These are phyloP conservation scores for Cyphellophora attinorum DNA, from an alignment of 2,329 filamentous ascomycete species.

Conservation along the genomic window DNA sequence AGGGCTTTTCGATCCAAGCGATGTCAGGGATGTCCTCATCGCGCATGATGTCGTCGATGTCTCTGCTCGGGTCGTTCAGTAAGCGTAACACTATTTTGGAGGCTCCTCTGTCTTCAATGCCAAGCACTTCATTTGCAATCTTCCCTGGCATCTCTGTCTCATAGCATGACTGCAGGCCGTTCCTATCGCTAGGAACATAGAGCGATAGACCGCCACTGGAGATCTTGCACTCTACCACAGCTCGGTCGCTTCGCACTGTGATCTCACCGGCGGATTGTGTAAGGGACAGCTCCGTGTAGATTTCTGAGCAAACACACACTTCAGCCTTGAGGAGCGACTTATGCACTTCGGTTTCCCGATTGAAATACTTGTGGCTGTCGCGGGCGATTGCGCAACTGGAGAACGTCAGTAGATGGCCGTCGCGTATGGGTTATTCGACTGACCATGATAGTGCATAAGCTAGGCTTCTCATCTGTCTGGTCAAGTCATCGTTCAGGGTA, in stretches of 20 bases:
- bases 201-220: too few relatives aligned
- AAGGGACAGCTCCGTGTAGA: constrained; percentile 6
- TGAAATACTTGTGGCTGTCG: constrained; percentile 9
- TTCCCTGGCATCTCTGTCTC: too few relatives aligned
- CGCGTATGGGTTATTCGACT: constrained; percentile 1
- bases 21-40: constrained; percentile 11
- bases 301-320: constrained; percentile 7
- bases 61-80: constrained; percentile 9
- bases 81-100: too few relatives aligned
- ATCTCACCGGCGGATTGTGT: constrained; percentile 4
- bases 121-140: too few relatives aligned
- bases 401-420: constrained; percentile 4
- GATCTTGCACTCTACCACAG: too few relatives aligned
- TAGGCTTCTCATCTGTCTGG: constrained; percentile 4
- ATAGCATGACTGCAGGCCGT: too few relatives aligned
- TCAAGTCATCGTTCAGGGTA: constrained; percentile 4
- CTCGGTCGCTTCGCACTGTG: constrained; percentile 3
- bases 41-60: constrained; percentile 10
- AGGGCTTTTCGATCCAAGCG: too few relatives aligned
- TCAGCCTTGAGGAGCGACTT: constrained; percentile 3
- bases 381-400: constrained; percentile 10
- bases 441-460: constrained; percentile 12
- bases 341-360: constrained; percentile 4
- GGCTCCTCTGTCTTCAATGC: too few relatives aligned
- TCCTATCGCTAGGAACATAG: too few relatives aligned